A percentile compares a stretch with the other conserved stretches of the same genome.
Conservation (phyloP, 169 alveolate genomes). For the Cystoisospora suis region DNA sequence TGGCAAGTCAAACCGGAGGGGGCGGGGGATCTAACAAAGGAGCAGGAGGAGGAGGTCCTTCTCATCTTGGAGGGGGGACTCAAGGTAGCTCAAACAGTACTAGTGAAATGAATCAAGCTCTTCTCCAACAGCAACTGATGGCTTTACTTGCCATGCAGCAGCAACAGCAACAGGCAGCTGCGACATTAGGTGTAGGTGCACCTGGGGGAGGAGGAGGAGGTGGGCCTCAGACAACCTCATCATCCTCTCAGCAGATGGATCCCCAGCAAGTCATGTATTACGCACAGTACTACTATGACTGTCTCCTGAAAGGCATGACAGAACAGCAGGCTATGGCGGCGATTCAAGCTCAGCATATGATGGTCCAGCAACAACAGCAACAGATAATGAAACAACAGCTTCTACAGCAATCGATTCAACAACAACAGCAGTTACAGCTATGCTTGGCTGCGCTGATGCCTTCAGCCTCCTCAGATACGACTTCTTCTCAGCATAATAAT, state of each 20-base stretch:
- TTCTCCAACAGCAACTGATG: not conserved
- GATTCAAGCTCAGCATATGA: not conserved
- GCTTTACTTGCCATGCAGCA: not conserved
- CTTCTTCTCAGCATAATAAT: not conserved
- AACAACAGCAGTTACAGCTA: constrained; percentile 17
- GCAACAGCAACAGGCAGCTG: not conserved
- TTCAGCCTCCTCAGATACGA: not conserved
- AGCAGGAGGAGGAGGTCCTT: not conserved
- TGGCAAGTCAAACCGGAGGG: not conserved
- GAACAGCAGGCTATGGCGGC: not conserved
- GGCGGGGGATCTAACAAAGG: not conserved
- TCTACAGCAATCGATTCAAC: not conserved
- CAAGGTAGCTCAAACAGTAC: too few relatives aligned
- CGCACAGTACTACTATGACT: not conserved
- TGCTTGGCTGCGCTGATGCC: not conserved
- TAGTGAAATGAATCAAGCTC: not conserved
- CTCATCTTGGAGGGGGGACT: too few relatives aligned
- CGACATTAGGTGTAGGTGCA: too few relatives aligned
- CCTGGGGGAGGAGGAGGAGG: too few relatives aligned
- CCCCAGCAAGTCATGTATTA: constrained; percentile 4
- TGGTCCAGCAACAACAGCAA: constrained; percentile 17
- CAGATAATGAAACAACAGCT: constrained; percentile 8
- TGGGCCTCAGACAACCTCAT: too few relatives aligned
- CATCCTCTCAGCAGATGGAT: not conserved
- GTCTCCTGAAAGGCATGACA: constrained; percentile 6